These are phyloP conservation scores for Aspergillus ellipticus DNA, from an alignment of 495 filamentous ascomycete genomes.

Conservation along the genomic window DNA sequence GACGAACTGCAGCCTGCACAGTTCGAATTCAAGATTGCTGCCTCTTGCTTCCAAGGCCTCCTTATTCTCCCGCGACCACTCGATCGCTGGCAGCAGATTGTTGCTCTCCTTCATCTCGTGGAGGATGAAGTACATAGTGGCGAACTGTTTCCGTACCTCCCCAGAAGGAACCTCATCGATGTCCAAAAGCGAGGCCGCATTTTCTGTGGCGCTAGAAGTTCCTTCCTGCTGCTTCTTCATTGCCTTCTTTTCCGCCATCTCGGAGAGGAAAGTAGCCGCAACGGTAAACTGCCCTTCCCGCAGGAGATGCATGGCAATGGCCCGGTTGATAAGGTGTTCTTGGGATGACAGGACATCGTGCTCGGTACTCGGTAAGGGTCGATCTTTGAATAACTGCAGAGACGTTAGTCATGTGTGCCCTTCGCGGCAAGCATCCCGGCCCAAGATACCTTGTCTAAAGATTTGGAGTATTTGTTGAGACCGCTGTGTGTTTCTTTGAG, in stretches of 20 bases:
- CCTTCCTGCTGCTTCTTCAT: slow-evolving; percentile 10
- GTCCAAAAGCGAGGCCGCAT: slow-evolving; percentile 31
- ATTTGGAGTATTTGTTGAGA: slow-evolving; percentile 76
- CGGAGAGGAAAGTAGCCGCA: slow-evolving; percentile 73
- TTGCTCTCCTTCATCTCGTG: slow-evolving; percentile 62
- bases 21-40: slow-evolving; percentile 91
- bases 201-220: slow-evolving; percentile 12
- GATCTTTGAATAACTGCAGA: slow-evolving; percentile 69
- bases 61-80: slow-evolving; percentile 74
- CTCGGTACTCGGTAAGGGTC: slow-evolving; percentile 68
- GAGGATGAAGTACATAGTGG: slow-evolving; percentile 86
- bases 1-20: slow-evolving; percentile 80
- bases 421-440: not conserved
- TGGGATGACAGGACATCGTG: slow-evolving; percentile 79
- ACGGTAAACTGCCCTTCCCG: slow-evolving; percentile 91
- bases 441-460: slow-evolving; percentile 68
- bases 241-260: slow-evolving; percentile 43
- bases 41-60: slow-evolving; percentile 71
- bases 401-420: slow-evolving; percentile 1
- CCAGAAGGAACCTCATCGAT: slow-evolving; percentile 58
- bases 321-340: slow-evolving; percentile 75
- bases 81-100: slow-evolving; percentile 77
- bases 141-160: slow-evolving; percentile 73
- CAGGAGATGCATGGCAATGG: slow-evolving; percentile 93
- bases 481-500: slow-evolving; percentile 75